Conservation (phyloP, 2,329 filamentous ascomycete genomes). For the Dendrostoma leiphaemia region DNA sequence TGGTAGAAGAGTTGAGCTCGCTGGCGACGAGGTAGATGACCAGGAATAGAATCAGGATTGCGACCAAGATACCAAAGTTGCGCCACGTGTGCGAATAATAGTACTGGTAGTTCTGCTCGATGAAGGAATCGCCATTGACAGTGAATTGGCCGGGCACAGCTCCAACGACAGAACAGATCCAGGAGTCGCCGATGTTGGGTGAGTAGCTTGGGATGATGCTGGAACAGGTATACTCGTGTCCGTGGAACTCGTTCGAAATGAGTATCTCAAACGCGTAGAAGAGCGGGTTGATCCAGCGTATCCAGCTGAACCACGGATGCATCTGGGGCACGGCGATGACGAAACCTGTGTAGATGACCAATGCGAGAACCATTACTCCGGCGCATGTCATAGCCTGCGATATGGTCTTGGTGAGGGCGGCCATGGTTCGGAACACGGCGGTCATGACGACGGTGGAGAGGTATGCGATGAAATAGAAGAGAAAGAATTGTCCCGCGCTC, state of each 20-base stretch:
- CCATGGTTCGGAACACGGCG: slow-evolving; percentile 73
- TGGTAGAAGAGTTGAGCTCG: slow-evolving; percentile 63
- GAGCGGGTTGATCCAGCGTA: slow-evolving; percentile 72
- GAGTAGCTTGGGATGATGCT: slow-evolving; percentile 46
- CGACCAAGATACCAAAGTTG: slow-evolving; percentile 68
- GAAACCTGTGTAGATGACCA: slow-evolving; percentile 63
- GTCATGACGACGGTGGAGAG: slow-evolving; percentile 69
- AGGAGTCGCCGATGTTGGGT: slow-evolving; percentile 42
- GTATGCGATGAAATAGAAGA: slow-evolving; percentile 71
- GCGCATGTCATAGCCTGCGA: slow-evolving; percentile 55
- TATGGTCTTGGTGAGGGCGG: slow-evolving; percentile 65
- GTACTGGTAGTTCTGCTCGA: slow-evolving; percentile 55
- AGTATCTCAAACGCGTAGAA: slow-evolving; percentile 72
- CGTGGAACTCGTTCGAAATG: slow-evolving; percentile 70
- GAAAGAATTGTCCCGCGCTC: slow-evolving; percentile 68
- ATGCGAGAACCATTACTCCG: slow-evolving; percentile 54
- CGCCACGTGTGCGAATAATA: slow-evolving; percentile 59
- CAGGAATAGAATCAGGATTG: slow-evolving; percentile 64
- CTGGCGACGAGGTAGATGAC: slow-evolving; percentile 59
- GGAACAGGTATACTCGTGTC: slow-evolving; percentile 55
- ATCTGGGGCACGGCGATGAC: slow-evolving; percentile 52
- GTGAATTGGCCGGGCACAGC: slow-evolving; percentile 50
- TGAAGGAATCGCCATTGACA: slow-evolving; percentile 62
- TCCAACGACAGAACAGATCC: slow-evolving; percentile 53
- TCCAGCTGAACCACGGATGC: slow-evolving; percentile 74